phyloP scores from a whole-genome alignment of 768 basidiomycete genomes.

The Boletus rubropictus region DNA sequence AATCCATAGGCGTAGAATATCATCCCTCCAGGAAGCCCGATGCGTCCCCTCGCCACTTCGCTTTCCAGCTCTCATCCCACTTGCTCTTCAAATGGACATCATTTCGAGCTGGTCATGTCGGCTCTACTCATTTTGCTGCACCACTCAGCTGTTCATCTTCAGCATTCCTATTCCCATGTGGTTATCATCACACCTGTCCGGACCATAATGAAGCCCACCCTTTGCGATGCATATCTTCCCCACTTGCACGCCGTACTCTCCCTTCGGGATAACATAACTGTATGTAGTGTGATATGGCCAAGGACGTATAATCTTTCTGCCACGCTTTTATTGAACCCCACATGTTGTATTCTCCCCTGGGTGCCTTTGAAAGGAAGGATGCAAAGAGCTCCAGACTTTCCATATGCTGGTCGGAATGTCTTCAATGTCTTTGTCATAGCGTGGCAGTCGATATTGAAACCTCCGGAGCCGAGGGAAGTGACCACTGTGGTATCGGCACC shows the following conservation, averaged over 20 bases:
- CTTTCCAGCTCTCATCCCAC: background rate
- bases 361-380: background rate
- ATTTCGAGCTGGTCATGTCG: background rate
- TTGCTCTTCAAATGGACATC: background rate
- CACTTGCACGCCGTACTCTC: slow-evolving; percentile 5
- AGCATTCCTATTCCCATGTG: background rate
- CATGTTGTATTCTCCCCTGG: slow-evolving; percentile 13
- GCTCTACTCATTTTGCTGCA: background rate
- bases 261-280: slow-evolving; percentile 2
- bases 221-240: slow-evolving; percentile 11
- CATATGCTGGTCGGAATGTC: background rate
- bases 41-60: slow-evolving; percentile 10
- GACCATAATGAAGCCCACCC: background rate
- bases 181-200: background rate
- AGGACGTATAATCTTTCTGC: slow-evolving; percentile 11
- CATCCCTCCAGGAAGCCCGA: slow-evolving; percentile 29
- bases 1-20: slow-evolving; percentile 33
- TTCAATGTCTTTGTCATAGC: background rate
- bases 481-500: too few relatives aligned
- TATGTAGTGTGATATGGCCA: slow-evolving; percentile 10
- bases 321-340: slow-evolving; percentile 7
- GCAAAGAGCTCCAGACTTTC: too few relatives aligned
- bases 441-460: too few relatives aligned
- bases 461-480: too few relatives aligned
- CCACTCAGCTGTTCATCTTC: background rate